phyloP scores from a whole-genome alignment of 192 early-diverging fungal species.

The Endogone sp. region DNA sequence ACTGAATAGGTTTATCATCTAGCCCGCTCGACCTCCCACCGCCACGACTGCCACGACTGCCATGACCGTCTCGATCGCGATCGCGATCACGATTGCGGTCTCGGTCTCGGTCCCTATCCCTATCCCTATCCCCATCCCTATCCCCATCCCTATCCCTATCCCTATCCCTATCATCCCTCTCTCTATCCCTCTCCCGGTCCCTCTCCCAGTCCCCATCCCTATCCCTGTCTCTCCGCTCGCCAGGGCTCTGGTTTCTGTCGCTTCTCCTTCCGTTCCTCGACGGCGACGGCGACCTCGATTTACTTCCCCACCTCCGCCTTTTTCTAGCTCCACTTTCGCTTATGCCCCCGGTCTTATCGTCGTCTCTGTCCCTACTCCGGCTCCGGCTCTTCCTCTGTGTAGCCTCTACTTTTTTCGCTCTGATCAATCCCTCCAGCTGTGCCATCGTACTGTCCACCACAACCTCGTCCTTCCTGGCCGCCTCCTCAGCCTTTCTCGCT shows the following conservation, averaged over 20 bases:
- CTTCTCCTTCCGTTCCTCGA: background rate
- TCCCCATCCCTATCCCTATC: constrained; percentile 11
- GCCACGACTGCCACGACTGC: constrained; percentile 15
- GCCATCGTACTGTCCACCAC: constrained; percentile 52
- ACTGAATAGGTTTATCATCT: constrained; percentile 80
- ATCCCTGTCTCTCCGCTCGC: constrained; percentile 2
- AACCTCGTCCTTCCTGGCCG: too few relatives aligned
- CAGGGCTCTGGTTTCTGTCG: background rate
- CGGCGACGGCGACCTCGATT: background rate
- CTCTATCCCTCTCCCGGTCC: constrained; percentile 20
- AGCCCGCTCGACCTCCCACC: constrained; percentile 18
- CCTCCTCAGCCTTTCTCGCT: too few relatives aligned
- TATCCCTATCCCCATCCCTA: constrained; percentile 14
- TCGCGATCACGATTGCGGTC: constrained; percentile 23
- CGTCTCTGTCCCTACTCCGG: background rate
- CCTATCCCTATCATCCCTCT: constrained; percentile 13
- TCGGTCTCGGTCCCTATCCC: constrained; percentile 9
- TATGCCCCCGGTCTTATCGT: background rate
- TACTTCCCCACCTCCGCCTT: background rate
- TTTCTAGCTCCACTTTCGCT: background rate
- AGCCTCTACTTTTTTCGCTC: constrained; percentile 17
- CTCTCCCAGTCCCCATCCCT: constrained; percentile 3
- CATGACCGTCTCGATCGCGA: constrained; percentile 24
- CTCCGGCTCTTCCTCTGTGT: constrained; percentile 3
- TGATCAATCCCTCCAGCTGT: constrained; percentile 49